Base-by-base conservation (phyloP, 768 basidiomycete species). In the Scleroderma bovista region DNA sequence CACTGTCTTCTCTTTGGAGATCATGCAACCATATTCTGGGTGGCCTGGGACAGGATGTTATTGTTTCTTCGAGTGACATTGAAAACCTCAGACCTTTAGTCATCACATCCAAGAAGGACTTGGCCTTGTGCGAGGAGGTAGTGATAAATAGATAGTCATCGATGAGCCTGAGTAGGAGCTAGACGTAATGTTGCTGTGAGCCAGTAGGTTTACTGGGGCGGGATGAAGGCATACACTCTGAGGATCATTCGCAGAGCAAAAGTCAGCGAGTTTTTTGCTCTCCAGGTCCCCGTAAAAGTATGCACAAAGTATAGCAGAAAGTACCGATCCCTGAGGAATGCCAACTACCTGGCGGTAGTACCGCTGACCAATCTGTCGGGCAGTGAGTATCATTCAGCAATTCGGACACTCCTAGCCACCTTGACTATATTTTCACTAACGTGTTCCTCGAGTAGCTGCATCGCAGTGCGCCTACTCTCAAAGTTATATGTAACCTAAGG, bases 201-300 rank as follows among this genome's bases (percentile, higher is more conserved):
- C 12, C 23, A 22, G 32, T 31, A 19, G 17, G 5, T 40, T 40
- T 19, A 44, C 32, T 24, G 46, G 6, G 12, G 17, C 15, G 41
- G 26, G 8, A 20, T 3, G n/a, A 12, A 22, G 2, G 65, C 86
- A 46, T 62, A 95, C 93, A 50, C 82, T 85, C 34, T 78, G 65
- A 0, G 72, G 67, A 45, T 84, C 79, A 3, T 76, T 61, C 2
- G 76, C 77, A 54, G 87, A 83, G 34, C 69, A 65, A 24, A 74
- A 70, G 50, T 43, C 51, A n/a, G 47, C 20, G 37, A 65, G 32
- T 38, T 79, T 74, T 7, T 60, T 70, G 26, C 70, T 77, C 66
- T 98, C 96, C 52, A 99, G 74, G 60, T 95, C 86, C 6, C 92
- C 94, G 57, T 97, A 99, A 64, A 91, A 96, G 67, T 94, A 89